Percentiles rank a stretch among this genome's conserved stretches.
Conservation (phyloP, 495 filamentous ascomycete genomes). For the Bryoglossum gracile region DNA sequence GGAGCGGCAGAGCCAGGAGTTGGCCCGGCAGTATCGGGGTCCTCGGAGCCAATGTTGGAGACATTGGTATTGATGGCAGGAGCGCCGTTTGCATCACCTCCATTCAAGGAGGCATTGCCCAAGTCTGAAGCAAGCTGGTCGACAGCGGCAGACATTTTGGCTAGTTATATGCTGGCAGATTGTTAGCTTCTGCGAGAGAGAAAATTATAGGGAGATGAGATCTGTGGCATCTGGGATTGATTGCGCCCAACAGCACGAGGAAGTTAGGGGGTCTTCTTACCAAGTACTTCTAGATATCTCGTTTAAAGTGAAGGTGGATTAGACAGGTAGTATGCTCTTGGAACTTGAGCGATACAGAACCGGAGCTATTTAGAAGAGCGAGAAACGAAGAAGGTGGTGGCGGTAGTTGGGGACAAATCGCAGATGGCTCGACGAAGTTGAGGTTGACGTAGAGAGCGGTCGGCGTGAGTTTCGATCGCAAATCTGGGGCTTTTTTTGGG, state of each 20-base stretch:
- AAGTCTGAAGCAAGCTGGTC: conserved; percentile 62
- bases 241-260: no score
- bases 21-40: conserved; percentile 47
- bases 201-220: conserved; percentile 6
- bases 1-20: conserved; percentile 66
- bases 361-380: conserved; percentile 11
- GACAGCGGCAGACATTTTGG: conserved; percentile 61
- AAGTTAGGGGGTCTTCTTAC: no score
- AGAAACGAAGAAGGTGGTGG: conserved; percentile 11
- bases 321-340: conserved; percentile 11
- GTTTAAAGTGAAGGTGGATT: conserved; percentile 1
- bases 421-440: conserved; percentile 22
- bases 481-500: conserved; percentile 27
- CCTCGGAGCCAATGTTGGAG: conserved; percentile 44
- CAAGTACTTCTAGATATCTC: conserved; percentile 13
- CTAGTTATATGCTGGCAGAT: conserved; percentile 18
- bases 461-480: conserved; percentile 24
- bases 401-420: conserved; percentile 13
- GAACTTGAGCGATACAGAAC: conserved; percentile 15
- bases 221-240: not conserved
- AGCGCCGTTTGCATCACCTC: conserved; percentile 53
- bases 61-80: conserved; percentile 62
- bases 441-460: conserved; percentile 26
- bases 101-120: conserved; percentile 52
- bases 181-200: conserved; percentile 4